phyloP scores from a whole-genome alignment of 352 stramenopile genomes.

The Globisporangium viniferum region DNA sequence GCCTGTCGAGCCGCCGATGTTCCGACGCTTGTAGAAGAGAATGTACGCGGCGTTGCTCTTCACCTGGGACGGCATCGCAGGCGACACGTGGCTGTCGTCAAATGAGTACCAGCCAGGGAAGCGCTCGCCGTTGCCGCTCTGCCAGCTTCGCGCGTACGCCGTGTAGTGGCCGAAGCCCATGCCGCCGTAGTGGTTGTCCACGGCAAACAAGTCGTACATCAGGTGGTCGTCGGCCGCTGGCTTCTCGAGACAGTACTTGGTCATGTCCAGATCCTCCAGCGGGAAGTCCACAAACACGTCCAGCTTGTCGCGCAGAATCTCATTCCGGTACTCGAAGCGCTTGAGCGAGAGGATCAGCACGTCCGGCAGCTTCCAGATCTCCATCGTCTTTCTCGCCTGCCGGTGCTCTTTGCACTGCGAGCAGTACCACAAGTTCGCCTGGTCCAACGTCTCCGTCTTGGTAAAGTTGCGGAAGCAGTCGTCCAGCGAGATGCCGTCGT shows the following conservation, averaged over 20 bases:
- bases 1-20: constrained; percentile 15
- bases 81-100: constrained; percentile 76
- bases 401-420: constrained; percentile 71
- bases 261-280: constrained; percentile 80
- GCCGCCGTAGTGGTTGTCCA: constrained; percentile 89
- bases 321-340: constrained; percentile 86
- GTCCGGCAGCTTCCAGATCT: constrained; percentile 77
- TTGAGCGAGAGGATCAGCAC: constrained; percentile 87
- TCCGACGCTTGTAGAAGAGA: constrained; percentile 85
- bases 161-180: constrained; percentile 92
- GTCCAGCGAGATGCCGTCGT: constrained; percentile 51
- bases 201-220: constrained; percentile 85
- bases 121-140: constrained; percentile 44
- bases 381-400: constrained; percentile 76
- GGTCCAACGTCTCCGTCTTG: constrained; percentile 73
- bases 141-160: constrained; percentile 75
- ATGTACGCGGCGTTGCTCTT: constrained; percentile 86
- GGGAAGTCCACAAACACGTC: constrained; percentile 87
- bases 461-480: constrained; percentile 88
- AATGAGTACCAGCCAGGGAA: constrained; percentile 82
- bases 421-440: constrained; percentile 87
- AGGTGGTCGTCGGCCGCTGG: constrained; percentile 34
- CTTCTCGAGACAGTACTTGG: constrained; percentile 69
- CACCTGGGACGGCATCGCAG: constrained; percentile 50
- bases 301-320: constrained; percentile 80